Base-by-base conservation (phyloP, 768 basidiomycete genomes). In the Russula lepida region DNA sequence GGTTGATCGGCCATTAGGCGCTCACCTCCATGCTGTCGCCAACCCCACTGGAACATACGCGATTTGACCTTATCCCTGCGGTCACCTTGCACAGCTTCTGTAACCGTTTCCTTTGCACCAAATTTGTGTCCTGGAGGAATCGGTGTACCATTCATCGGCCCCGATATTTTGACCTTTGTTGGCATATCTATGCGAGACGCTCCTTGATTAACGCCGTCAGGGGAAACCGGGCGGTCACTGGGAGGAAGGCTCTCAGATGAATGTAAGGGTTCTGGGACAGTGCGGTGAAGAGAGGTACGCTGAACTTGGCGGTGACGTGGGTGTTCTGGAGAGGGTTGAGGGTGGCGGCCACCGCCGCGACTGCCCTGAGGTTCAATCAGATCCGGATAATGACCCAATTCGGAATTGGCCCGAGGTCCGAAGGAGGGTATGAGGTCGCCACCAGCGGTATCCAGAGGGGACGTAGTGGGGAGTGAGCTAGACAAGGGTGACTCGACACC, bases 81-180 rank as follows among this genome's bases (percentile, higher is more conserved):
- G 1, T 66, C 64, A 46, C 41, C 39, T 52, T 60, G 53, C 41
- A 15, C 51, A 8, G 27, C 60, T 59, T 69, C 64, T 37, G 74
- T 70, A 17, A 79, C 70, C 49, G 79, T 72, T 41, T 88, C 89
- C 73, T 92, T 93, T 50, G 81, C 77, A 12, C 89, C 92, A 69
- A 95, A 98, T 74, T 94, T 95, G 79, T 87, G 92, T 0, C 92
- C 92, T 35, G 83, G 81, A 4, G 93, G 93, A 39, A 95, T 89
- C 46, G 87, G 89, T 15, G 83, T 82, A 8, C 91, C 92, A 60
- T 86, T 86, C 70, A 93, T 78, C 35, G 94, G 95, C 1, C 84
- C 90, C 19, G 92, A 95, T 53, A 98, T 97, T 74, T 94, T 93
- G 52, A 85, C 83, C 71, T 86, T 88, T 28, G 79, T 77, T 51